Conservation (phyloP, 148 eudicot genomes). For the Arctostaphylos glauca region DNA sequence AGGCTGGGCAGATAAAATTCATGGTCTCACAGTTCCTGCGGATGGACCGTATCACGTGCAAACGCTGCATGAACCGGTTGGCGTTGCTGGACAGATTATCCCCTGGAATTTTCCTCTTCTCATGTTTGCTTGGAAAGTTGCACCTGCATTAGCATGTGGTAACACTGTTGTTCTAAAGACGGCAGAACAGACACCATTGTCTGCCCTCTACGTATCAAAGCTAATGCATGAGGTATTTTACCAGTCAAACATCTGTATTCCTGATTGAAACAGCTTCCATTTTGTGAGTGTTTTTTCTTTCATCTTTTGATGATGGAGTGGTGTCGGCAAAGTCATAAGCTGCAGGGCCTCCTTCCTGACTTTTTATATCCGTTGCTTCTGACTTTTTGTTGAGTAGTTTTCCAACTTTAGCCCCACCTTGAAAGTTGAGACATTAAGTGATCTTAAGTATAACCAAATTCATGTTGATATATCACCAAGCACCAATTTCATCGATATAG, state of each 20-base stretch:
- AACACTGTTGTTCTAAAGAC: conserved; percentile 55
- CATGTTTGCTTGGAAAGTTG: conserved; percentile 67
- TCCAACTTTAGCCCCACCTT: conserved; percentile 3
- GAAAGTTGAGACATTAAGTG: not conserved
- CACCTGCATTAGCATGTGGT: conserved; percentile 67
- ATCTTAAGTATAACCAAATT: not conserved
- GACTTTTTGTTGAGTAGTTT: not conserved
- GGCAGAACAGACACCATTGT: conserved; percentile 62
- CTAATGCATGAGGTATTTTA: conserved; percentile 52
- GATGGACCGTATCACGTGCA: conserved; percentile 55
- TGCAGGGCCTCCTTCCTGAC: not conserved
- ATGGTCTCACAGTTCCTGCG: conserved; percentile 61
- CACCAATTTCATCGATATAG: not conserved
- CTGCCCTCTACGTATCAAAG: conserved; percentile 54
- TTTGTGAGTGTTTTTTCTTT: not conserved
- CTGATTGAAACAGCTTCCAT: not conserved
- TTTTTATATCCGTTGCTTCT: not conserved
- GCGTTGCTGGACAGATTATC: conserved; percentile 63
- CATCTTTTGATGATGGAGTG: not conserved
- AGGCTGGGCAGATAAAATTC: conserved; percentile 76
- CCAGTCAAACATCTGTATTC: not conserved
- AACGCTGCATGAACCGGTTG: conserved; percentile 59
- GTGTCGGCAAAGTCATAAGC: not conserved
- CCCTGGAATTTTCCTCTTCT: conserved; percentile 75
- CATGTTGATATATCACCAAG: not conserved